Evolutionary conservation across 2,329 filamentous ascomycete species (phyloP).

Genomic region (Colletotrichum trifolii): DNA sequence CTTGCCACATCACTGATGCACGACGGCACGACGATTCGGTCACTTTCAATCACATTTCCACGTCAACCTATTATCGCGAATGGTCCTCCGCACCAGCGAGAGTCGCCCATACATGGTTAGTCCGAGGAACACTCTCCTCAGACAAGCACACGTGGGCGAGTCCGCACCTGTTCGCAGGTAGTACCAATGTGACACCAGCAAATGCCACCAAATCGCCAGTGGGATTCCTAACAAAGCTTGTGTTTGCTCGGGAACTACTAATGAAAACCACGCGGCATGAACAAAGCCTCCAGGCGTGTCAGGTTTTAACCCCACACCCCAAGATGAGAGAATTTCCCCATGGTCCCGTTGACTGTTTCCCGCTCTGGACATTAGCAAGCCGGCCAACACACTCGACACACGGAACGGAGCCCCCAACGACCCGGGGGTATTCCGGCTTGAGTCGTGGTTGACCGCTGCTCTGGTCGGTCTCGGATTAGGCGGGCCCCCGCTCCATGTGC

Average conservation of each 20-base stretch:
- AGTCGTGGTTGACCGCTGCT: neutral
- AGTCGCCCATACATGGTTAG: no score
- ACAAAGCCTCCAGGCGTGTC: neutral
- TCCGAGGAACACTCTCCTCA: no score
- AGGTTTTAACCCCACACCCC: neutral
- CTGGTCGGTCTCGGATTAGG: slow-evolving; percentile 13
- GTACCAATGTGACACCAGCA: no score
- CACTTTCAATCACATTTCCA: neutral
- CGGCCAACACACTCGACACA: slow-evolving; percentile 6
- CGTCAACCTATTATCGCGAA: no score
- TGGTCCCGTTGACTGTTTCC: slow-evolving; percentile 25
- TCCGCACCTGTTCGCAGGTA: no score
- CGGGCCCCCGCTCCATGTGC: slow-evolving; percentile 9
- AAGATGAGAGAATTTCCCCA: neutral
- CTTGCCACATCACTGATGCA: neutral
- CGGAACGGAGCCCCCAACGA: neutral
- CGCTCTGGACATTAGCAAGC: neutral
- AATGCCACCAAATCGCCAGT: no score
- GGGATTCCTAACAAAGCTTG: no score
- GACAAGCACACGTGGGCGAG: no score
- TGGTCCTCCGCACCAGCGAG: no score
- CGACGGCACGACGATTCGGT: no score
- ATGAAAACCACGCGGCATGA: no score
- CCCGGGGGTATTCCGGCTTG: neutral
- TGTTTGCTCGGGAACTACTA: no score